Conservation (phyloP, 306 rosid genomes). For the Acacia crassicarpa region DNA sequence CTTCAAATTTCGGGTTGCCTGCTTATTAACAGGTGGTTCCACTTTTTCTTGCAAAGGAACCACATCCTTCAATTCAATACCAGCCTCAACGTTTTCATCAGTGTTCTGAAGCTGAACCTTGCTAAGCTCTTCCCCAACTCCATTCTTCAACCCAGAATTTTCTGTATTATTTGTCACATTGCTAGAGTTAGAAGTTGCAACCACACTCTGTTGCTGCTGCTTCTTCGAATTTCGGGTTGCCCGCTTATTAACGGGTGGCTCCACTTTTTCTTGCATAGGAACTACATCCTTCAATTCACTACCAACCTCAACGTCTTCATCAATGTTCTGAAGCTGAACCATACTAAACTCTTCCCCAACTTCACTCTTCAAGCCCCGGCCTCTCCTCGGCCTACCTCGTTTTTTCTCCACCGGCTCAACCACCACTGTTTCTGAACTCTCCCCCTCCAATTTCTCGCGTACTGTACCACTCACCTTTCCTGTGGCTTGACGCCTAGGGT, state of each 20-base stretch:
- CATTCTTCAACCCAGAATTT: neutral
- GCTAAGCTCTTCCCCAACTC: neutral
- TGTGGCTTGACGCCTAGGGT: conserved; percentile 49
- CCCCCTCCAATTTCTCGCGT: neutral
- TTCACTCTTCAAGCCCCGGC: conserved; percentile 25
- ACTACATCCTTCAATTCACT: neutral
- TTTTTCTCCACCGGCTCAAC: neutral
- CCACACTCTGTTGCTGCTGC: neutral
- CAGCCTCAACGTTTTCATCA: neutral
- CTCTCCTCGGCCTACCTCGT: neutral
- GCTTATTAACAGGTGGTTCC: neutral
- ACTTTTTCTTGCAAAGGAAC: too few species aligned
- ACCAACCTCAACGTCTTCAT: neutral
- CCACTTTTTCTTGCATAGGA: neutral
- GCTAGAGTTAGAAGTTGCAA: too few species aligned
- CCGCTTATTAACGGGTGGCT: neutral
- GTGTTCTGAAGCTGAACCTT: neutral
- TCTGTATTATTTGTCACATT: too few species aligned
- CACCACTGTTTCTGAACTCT: neutral
- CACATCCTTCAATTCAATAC: neutral
- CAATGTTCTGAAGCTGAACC: neutral
- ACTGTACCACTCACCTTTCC: neutral
- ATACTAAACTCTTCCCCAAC: neutral
- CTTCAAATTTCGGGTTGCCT: neutral
- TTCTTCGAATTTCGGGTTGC: neutral